phyloP scores from a whole-genome alignment of 2,329 filamentous ascomycete genomes.

The Calonectria hawksworthii region DNA sequence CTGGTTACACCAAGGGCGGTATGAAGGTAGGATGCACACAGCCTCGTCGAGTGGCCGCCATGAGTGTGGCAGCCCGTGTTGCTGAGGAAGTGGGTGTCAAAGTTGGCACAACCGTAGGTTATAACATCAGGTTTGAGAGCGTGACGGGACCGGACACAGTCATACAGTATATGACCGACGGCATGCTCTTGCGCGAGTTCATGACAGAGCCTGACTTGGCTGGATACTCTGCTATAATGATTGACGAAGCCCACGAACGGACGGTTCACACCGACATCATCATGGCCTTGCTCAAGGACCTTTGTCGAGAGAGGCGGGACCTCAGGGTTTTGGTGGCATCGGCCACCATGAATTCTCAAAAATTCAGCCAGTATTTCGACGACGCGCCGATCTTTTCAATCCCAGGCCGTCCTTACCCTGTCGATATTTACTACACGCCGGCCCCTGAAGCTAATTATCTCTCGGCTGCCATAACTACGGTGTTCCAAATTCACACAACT shows the following conservation, averaged over 20 bases:
- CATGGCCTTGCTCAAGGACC: constrained; percentile 88
- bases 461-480: constrained; percentile 89
- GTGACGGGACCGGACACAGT: constrained; percentile 96
- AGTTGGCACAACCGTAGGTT: constrained; percentile 92
- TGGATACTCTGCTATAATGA: constrained; percentile 90
- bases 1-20: constrained; percentile 86
- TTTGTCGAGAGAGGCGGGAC: constrained; percentile 85
- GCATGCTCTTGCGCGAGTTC: constrained; percentile 92
- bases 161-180: constrained; percentile 97
- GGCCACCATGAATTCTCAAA: constrained; percentile 93
- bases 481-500: constrained; percentile 94
- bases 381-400: constrained; percentile 96
- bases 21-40: constrained; percentile 94
- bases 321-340: constrained; percentile 93
- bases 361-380: constrained; percentile 93
- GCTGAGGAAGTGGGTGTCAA: constrained; percentile 94
- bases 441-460: constrained; percentile 96
- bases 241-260: constrained; percentile 97
- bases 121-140: constrained; percentile 95
- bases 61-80: constrained; percentile 97
- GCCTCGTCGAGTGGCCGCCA: constrained; percentile 93
- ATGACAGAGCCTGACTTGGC: constrained; percentile 88
- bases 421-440: constrained; percentile 91
- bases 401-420: constrained; percentile 88
- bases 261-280: constrained; percentile 93